Evolutionary conservation across 2,329 filamentous ascomycete genomes (phyloP).

Genomic region (Alternaria sp.): DNA sequence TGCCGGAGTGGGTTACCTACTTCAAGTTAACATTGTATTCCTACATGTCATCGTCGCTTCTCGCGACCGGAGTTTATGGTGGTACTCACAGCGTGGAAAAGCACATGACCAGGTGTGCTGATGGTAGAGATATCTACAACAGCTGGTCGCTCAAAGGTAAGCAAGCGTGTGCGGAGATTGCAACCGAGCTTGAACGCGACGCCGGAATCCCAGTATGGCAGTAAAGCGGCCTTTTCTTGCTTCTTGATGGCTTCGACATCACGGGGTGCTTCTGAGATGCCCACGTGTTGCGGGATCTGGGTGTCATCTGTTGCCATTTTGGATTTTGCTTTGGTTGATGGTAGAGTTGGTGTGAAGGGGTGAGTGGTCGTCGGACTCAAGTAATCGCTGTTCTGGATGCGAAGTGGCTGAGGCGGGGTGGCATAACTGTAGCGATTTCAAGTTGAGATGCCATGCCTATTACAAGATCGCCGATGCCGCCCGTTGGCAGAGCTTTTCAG

Average conservation of each 20-base stretch:
- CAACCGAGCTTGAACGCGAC: constrained; percentile 71
- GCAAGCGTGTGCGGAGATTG: constrained; percentile 67
- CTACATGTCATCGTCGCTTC: background rate
- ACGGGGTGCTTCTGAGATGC: constrained; percentile 37
- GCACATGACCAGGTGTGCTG: constrained; percentile 63
- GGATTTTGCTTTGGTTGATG: background rate
- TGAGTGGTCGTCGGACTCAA: background rate
- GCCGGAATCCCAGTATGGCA: constrained; percentile 64
- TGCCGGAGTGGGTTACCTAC: constrained; percentile 66
- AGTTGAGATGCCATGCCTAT: constrained; percentile 3
- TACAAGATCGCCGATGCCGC: constrained; percentile 16
- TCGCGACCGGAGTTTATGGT: background rate
- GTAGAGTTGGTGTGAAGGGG: background rate
- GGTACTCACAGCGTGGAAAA: constrained; percentile 70
- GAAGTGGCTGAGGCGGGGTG: background rate
- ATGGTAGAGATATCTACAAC: constrained; percentile 69
- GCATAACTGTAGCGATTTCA: background rate
- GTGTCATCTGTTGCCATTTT: constrained; percentile 23
- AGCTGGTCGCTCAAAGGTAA: constrained; percentile 61
- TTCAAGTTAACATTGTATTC: background rate
- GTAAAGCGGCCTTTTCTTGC: constrained; percentile 52
- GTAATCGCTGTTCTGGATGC: background rate
- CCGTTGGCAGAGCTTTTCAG: constrained; percentile 17
- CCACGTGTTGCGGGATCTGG: constrained; percentile 33
- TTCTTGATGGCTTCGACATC: constrained; percentile 49